A percentile compares a stretch with the other conserved stretches of the same genome.
phyloP scores from a whole-genome alignment of 2,329 filamentous ascomycete species.

The Ceratocystis lukuohia region DNA sequence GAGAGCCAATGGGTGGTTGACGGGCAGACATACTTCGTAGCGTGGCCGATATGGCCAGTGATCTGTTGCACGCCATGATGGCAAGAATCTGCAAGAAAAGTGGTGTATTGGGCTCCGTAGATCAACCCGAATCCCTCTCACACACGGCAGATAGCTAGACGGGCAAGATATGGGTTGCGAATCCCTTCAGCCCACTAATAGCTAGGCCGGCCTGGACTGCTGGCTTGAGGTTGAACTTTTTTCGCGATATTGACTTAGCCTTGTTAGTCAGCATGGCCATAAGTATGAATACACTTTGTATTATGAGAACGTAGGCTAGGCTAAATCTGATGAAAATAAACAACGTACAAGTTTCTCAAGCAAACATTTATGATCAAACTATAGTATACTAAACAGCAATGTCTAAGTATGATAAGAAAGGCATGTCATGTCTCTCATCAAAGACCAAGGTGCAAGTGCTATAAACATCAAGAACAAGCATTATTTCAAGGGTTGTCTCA shows the following conservation, averaged over 20 bases:
- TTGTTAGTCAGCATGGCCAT: conserved; percentile 17
- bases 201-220: neutral
- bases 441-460: too few relatives aligned
- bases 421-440: neutral
- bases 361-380: too few relatives aligned
- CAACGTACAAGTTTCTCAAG: too few relatives aligned
- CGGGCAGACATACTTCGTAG: conserved; percentile 12
- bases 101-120: neutral
- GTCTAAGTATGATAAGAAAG: too few relatives aligned
- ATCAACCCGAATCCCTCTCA: neutral
- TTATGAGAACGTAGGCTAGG: too few relatives aligned
- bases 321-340: too few relatives aligned
- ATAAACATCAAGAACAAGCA: too few relatives aligned
- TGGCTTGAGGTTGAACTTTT: conserved; percentile 18
- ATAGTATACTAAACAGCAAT: too few relatives aligned
- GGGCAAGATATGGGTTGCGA: neutral
- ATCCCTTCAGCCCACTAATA: conserved; percentile 11
- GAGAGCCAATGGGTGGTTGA: neutral
- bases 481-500: neutral
- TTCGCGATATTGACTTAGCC: conserved; percentile 15
- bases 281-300: neutral
- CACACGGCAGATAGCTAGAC: neutral
- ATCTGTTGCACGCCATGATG: conserved; percentile 9
- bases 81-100: neutral
- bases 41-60: conserved; percentile 11